A percentile compares a stretch with the other conserved stretches of the same genome.
Conservation (phyloP, 768 basidiomycete species). For the Agaricus subrufescens region DNA sequence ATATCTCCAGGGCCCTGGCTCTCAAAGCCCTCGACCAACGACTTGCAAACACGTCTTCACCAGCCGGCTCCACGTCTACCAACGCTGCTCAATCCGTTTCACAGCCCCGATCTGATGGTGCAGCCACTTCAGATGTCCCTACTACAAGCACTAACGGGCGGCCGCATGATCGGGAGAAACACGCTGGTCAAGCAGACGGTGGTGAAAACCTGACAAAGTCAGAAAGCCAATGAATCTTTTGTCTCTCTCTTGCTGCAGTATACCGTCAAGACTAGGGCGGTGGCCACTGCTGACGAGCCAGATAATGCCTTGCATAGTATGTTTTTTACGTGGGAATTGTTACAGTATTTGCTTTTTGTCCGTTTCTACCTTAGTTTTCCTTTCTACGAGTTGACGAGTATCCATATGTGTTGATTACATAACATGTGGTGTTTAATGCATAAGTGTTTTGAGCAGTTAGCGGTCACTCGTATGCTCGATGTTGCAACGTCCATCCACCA, state of each 20-base stretch:
- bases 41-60: conserved; percentile 61
- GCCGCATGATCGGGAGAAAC: conserved; percentile 22
- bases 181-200: conserved; percentile 28
- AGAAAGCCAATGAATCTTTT: conserved; percentile 23
- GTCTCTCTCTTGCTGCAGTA: background rate
- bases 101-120: conserved; percentile 27
- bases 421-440: background rate
- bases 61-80: conserved; percentile 30
- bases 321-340: conserved; percentile 3
- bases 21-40: conserved; percentile 95
- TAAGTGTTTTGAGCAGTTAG: background rate
- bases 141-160: conserved; percentile 17
- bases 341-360: conserved; percentile 6
- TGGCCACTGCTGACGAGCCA: background rate
- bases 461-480: background rate
- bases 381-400: background rate
- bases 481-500: conserved; percentile 4
- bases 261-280: background rate
- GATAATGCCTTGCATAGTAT: background rate
- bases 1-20: conserved; percentile 73
- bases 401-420: background rate
- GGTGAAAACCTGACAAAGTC: conserved; percentile 27
- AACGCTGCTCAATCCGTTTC: conserved; percentile 28
- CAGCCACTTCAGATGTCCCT: conserved; percentile 21
- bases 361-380: background rate